Conservation (phyloP, 225 moss, liverwort and hornwort species). For the Thuidium tamariscinum region DNA sequence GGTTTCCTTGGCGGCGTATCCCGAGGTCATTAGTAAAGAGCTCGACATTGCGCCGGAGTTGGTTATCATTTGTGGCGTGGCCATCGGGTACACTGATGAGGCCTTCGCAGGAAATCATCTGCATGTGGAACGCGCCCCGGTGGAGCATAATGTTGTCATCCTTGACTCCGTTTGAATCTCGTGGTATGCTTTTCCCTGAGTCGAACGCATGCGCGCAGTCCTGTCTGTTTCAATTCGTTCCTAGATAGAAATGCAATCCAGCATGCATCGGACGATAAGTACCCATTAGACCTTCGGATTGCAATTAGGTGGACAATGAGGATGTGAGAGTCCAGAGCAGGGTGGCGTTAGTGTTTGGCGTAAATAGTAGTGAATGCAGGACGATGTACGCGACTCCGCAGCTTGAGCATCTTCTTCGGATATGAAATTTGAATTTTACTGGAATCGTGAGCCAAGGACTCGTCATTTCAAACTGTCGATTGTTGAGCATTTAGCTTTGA, state of each 20-base stretch:
- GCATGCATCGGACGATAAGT: neutral
- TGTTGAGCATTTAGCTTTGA: neutral
- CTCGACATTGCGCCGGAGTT: conserved; percentile 28
- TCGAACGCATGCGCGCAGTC: neutral
- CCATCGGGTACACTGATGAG: conserved; percentile 27
- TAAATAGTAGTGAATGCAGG: neutral
- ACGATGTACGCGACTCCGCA: neutral
- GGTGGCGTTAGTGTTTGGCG: neutral
- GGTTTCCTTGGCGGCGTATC: conserved; percentile 34
- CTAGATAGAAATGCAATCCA: neutral
- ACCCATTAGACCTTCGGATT: neutral
- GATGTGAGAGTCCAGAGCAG: neutral
- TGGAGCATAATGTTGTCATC: conserved; percentile 29
- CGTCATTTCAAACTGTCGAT: neutral
- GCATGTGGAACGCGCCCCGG: conserved; percentile 16
- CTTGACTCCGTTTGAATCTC: conserved; percentile 14
- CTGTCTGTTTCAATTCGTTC: neutral
- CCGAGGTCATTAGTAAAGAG: conserved; percentile 22
- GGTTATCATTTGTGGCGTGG: conserved; percentile 30
- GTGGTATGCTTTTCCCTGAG: neutral
- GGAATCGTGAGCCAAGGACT: neutral
- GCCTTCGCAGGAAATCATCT: conserved; percentile 16
- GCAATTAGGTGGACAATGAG: no score
- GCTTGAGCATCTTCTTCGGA: neutral
- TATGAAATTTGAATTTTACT: neutral